Evolutionary conservation across 805 yeast species (phyloP).

Genomic region (Yarrowia keelungensis): DNA sequence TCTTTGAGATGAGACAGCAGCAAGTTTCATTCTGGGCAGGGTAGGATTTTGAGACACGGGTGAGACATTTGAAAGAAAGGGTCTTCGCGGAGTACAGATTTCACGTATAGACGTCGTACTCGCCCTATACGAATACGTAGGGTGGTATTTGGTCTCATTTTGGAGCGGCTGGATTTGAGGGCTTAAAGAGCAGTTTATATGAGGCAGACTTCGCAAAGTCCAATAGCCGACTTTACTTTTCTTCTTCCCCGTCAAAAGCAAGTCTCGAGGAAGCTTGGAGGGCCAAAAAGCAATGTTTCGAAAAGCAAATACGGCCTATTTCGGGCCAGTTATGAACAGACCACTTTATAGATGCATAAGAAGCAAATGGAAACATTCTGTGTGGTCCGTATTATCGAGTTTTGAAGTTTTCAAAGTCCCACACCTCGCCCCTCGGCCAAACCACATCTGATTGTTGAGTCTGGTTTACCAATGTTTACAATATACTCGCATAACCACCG

Average conservation of each 20-base stretch:
- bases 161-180: background rate
- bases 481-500: slow-evolving; percentile 1
- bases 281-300: background rate
- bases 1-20: background rate
- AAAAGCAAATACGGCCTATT: background rate
- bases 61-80: background rate
- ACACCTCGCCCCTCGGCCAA: background rate
- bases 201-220: background rate
- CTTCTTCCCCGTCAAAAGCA: background rate
- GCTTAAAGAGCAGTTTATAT: background rate
- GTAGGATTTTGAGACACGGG: background rate
- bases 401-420: background rate
- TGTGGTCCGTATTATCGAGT: background rate
- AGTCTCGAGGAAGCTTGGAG: slow-evolving; percentile 1
- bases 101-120: background rate
- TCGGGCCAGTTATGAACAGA: background rate
- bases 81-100: background rate
- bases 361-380: background rate
- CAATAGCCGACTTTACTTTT: background rate
- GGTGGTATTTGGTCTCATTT: too few species aligned
- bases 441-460: background rate
- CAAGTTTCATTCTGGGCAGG: background rate
- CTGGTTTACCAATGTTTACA: slow-evolving; percentile 2
- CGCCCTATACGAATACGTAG: too few species aligned
- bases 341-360: background rate